Base-by-base conservation (phyloP, 345 rosid species). In the Salix suchowensis region DNA sequence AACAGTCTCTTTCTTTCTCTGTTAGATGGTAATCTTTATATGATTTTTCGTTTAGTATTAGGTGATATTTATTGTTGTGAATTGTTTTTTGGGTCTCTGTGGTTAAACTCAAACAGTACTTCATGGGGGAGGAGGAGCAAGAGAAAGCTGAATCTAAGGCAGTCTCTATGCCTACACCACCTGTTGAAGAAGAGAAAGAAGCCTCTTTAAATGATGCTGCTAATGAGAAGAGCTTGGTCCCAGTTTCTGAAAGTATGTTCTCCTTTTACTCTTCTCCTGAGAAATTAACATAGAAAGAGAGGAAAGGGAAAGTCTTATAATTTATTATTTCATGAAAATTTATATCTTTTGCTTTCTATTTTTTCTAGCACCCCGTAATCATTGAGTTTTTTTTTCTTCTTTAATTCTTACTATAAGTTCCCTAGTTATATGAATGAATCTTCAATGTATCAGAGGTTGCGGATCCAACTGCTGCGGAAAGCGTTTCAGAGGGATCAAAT, bases 71-170 rank as follows among this genome's bases (percentile, higher is more conserved):
- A 13, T 58, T 32, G 60, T 58, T 28, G 42, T 24, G 4, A 11
- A 26, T 68, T 40, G 23, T 13, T 48, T 62, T 34, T 21, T 72
- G 14, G 50, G 19, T 40, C 58, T 26, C 76, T 21, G 77, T 75
- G 76, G 79, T 81, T 74, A 80, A 82, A 77, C 64, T 85, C 58
- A 69, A 80, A 79, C 81, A 79, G 15, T 77, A 67, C 73, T 74
- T 82, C 34, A 82, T 85, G 88, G 87, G 70, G 14, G 86, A 82
- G 71, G 82, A 79, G 74, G 84, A 72, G 39, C 54, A 77, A 71
- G 68, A 37, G 68, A 77, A 70, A 68, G 69, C n/a, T 58, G 85
- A 76, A 68, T 10, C 70, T 36, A 76, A 15, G 54, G 74, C 60
- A 21, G 67, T 55, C 34, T 72, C 82, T 46, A 58, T 50, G 67